A percentile compares a stretch with the other conserved stretches of the same genome.
phyloP scores from a whole-genome alignment of 2,329 filamentous ascomycete genomes.

The Fusarium sterilihyphosum region DNA sequence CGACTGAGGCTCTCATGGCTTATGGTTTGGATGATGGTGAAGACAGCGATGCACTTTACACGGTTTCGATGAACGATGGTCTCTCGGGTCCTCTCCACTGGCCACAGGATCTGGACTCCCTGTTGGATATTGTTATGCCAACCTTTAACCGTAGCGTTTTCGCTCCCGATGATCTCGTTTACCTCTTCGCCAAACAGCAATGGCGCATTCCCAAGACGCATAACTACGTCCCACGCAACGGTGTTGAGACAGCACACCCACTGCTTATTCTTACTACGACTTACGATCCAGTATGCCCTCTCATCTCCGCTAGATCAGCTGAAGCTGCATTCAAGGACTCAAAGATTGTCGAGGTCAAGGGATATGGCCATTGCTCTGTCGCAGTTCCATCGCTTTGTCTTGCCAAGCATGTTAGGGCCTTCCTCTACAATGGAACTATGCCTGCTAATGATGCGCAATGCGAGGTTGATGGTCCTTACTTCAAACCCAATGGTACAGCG shows the following conservation, averaged over 20 bases:
- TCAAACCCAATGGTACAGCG: conserved; percentile 31
- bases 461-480: conserved; percentile 52
- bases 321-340: conserved; percentile 50
- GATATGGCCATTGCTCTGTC: conserved; percentile 55
- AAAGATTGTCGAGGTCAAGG: conserved; percentile 52
- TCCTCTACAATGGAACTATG: conserved; percentile 51
- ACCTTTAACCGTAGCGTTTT: conserved; percentile 48
- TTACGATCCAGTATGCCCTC: conserved; percentile 61
- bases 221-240: conserved; percentile 34
- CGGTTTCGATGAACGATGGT: conserved; percentile 44
- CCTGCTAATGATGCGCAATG: conserved; percentile 50
- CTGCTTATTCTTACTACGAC: conserved; percentile 47
- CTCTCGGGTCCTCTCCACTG: conserved; percentile 39
- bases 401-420: conserved; percentile 49
- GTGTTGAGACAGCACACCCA: conserved; percentile 49
- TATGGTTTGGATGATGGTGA: conserved; percentile 43
- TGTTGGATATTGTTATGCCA: conserved; percentile 49
- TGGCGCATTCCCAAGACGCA: conserved; percentile 47
- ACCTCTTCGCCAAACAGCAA: conserved; percentile 44
- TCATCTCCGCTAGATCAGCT: conserved; percentile 51
- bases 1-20: conserved; percentile 49
- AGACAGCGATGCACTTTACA: conserved; percentile 40
- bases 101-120: conserved; percentile 45
- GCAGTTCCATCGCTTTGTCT: conserved; percentile 51
- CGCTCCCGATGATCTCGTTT: conserved; percentile 46